These are phyloP conservation scores for Chamaecyparis obtusa DNA, from an alignment of 75 land plant genomes.

Conservation along the genomic window DNA sequence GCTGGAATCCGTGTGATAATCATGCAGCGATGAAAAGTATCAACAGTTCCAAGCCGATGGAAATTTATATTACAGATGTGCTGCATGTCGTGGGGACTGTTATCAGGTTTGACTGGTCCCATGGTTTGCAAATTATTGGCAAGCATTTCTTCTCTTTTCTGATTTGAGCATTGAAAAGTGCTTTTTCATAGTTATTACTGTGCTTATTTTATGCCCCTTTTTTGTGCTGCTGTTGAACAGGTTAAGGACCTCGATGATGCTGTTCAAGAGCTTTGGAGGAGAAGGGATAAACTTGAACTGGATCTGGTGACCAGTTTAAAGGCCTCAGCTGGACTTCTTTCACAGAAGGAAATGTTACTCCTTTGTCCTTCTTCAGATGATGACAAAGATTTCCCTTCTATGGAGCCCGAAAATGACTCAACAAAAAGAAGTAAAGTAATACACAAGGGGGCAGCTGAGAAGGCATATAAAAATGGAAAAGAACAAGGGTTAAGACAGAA, in stretches of 20 bases:
- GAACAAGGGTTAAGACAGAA: slow-evolving; percentile 39
- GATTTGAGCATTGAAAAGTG: not conserved
- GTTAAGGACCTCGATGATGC: slow-evolving; percentile 80
- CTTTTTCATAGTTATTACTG: not conserved
- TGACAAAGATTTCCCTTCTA: slow-evolving; percentile 41
- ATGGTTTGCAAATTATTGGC: slow-evolving; percentile 11
- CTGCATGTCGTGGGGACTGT: slow-evolving; percentile 97
- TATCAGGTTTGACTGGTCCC: slow-evolving; percentile 54
- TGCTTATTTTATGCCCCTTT: not conserved
- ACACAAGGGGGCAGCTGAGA: slow-evolving; percentile 40
- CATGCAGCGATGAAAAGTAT: slow-evolving; percentile 91
- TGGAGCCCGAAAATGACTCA: slow-evolving; percentile 34
- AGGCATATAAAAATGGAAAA: slow-evolving; percentile 28
- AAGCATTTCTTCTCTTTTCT: not conserved
- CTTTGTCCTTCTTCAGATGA: slow-evolving; percentile 88
- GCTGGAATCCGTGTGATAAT: not conserved
- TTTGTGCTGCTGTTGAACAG: slow-evolving; percentile 27
- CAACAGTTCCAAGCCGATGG: slow-evolving; percentile 80
- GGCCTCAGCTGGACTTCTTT: slow-evolving; percentile 85
- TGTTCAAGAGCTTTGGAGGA: slow-evolving; percentile 86
- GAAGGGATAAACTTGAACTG: slow-evolving; percentile 68
- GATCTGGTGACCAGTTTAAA: slow-evolving; percentile 66
- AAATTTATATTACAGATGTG: slow-evolving; percentile 74
- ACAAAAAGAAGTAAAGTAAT: slow-evolving; percentile 43
- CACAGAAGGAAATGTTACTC: slow-evolving; percentile 61